phyloP scores from a whole-genome alignment of 768 basidiomycete species.

The Auriscalpium orientale region DNA sequence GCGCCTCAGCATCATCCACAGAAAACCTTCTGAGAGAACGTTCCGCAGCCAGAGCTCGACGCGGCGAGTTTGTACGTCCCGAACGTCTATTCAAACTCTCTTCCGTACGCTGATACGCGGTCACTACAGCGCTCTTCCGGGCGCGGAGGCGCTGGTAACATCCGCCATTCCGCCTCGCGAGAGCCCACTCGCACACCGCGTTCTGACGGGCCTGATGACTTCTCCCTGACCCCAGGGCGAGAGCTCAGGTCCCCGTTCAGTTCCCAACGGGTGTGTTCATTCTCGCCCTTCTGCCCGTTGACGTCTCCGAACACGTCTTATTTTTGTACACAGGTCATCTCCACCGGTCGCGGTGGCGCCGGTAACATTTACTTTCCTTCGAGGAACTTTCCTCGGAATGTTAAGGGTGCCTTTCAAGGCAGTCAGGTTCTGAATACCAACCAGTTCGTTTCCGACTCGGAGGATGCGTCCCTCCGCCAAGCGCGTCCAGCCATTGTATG shows the following conservation, averaged over 20 bases:
- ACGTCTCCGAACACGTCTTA: background rate
- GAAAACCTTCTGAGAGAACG: background rate
- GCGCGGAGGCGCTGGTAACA: slow-evolving; percentile 7
- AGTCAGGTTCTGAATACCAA: background rate
- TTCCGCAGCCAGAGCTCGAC: background rate
- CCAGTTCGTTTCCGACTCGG: background rate
- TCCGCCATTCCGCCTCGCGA: background rate
- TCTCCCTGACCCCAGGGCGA: background rate
- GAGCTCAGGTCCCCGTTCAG: background rate
- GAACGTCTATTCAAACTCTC: background rate
- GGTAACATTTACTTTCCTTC: slow-evolving; percentile 3
- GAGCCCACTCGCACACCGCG: background rate
- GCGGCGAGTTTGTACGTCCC: background rate
- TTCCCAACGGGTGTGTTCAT: background rate
- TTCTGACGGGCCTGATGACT: background rate
- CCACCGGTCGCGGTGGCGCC: slow-evolving; percentile 8
- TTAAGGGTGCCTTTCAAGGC: background rate
- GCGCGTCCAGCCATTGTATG: background rate
- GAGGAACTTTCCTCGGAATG: background rate
- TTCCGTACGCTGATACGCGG: background rate
- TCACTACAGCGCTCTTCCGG: slow-evolving; percentile 3
- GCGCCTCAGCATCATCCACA: no score
- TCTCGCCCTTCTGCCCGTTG: background rate
- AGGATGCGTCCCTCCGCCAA: background rate
- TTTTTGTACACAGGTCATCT: background rate